Percentiles rank a stretch among this genome's conserved stretches.
Evolutionary conservation across 2,329 filamentous ascomycete genomes (phyloP).

Genomic region (Hymenoscyphus linearis): DNA sequence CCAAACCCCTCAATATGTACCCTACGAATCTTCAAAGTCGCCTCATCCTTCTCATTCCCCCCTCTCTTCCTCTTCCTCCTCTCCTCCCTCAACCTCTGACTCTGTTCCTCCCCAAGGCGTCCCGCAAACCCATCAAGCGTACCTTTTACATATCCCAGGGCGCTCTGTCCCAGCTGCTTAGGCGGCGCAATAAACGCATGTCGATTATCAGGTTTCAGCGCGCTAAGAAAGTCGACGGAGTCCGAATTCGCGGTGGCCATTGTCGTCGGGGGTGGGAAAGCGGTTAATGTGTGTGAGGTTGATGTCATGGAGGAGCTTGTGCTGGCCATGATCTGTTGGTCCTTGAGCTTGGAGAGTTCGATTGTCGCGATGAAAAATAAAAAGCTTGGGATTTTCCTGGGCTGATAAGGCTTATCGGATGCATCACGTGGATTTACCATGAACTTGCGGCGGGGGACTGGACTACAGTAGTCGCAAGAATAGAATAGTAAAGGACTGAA

Average conservation of each 20-base stretch:
- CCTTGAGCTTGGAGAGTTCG: neutral
- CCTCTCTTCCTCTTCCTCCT: slow-evolving; percentile 74
- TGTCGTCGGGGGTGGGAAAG: slow-evolving; percentile 36
- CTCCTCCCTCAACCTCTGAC: slow-evolving; percentile 58
- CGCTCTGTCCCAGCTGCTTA: slow-evolving; percentile 58
- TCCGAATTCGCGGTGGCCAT: slow-evolving; percentile 21
- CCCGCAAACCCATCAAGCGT: slow-evolving; percentile 74
- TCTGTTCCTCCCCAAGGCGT: slow-evolving; percentile 68
- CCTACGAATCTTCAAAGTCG: slow-evolving; percentile 69
- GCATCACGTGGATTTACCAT: no score
- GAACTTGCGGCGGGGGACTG: no score
- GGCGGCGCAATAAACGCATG: slow-evolving; percentile 68
- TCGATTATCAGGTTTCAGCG: slow-evolving; percentile 26
- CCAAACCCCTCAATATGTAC: slow-evolving; percentile 85
- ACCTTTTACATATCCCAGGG: slow-evolving; percentile 71
- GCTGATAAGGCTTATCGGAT: no score
- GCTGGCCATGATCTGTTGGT: slow-evolving; percentile 24
- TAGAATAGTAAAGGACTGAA: no score
- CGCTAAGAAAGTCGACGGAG: slow-evolving; percentile 18
- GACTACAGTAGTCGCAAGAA: no score
- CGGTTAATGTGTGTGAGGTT: slow-evolving; percentile 58
- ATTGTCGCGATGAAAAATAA: no score
- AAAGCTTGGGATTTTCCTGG: no score
- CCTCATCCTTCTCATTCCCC: slow-evolving; percentile 41
- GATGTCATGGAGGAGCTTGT: slow-evolving; percentile 57